phyloP scores from a whole-genome alignment of 208 protist species.

The Leishmania major region DNA sequence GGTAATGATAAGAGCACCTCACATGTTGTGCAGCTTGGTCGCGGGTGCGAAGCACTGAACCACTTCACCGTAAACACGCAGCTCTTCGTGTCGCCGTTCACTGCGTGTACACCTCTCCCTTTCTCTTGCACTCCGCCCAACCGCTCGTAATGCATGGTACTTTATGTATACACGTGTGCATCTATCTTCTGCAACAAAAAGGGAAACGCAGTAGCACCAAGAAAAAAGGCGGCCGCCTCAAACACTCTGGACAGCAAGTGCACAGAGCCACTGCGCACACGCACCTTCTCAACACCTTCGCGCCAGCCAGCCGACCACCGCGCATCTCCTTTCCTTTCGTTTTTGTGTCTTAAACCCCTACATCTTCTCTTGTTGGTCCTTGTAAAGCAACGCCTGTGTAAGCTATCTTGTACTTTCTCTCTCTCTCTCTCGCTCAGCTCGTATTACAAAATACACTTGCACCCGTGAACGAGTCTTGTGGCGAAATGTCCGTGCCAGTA shows the following conservation, averaged over 20 bases:
- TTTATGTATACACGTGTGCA: background rate
- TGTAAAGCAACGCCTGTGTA: background rate
- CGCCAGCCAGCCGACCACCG: background rate
- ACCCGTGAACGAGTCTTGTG: background rate
- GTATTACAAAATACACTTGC: background rate
- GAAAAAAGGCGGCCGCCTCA: background rate
- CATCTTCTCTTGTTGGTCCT: background rate
- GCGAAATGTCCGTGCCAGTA: conserved; percentile 36
- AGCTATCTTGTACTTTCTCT: background rate
- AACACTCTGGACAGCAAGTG: background rate
- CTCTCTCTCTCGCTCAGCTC: background rate
- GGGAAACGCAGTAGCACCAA: background rate
- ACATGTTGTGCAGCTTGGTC: background rate
- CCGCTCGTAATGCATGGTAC: no score
- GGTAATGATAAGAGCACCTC: background rate
- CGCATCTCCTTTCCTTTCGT: conserved; percentile 8
- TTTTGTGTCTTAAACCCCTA: background rate
- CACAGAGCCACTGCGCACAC: background rate
- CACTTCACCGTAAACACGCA: background rate
- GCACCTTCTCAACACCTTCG: background rate
- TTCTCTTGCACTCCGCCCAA: background rate
- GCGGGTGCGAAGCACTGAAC: background rate
- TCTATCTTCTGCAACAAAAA: background rate
- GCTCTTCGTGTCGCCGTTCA: background rate
- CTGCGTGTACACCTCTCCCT: background rate